A percentile compares a stretch with the other conserved stretches of the same genome.
Evolutionary conservation across 768 basidiomycete species (phyloP).

Genomic region (Tubosaeta brunneosetosa): DNA sequence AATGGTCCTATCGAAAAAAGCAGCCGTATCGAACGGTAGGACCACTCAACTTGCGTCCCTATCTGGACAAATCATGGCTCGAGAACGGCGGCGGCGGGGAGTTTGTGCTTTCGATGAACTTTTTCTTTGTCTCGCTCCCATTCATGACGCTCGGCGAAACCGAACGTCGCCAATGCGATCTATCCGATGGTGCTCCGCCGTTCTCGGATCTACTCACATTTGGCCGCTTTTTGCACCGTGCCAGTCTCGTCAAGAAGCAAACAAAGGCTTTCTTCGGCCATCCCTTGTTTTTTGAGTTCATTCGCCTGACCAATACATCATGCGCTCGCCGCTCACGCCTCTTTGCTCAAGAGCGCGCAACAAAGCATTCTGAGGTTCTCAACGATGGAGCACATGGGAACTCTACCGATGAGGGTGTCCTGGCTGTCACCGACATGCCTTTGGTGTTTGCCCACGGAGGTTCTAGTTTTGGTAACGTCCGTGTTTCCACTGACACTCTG

Average conservation of each 20-base stretch:
- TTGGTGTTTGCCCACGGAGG: not conserved
- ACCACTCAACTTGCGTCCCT: slow-evolving; percentile 39
- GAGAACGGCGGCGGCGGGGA: not conserved
- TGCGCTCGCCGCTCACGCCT: not conserved
- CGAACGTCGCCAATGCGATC: not conserved
- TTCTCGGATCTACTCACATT: not conserved
- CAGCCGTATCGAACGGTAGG: slow-evolving; percentile 48
- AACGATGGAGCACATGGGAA: not conserved
- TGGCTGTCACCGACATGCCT: not conserved
- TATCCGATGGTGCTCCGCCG: not conserved
- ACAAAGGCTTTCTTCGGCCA: not conserved
- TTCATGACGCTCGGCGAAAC: slow-evolving; percentile 17
- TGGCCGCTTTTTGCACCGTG: not conserved
- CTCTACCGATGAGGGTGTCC: not conserved
- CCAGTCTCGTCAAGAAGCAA: not conserved
- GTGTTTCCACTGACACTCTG: not conserved
- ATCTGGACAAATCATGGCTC: not conserved
- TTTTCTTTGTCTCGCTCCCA: not conserved
- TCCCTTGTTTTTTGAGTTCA: not conserved
- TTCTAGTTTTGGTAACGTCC: not conserved
- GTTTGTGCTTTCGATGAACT: not conserved
- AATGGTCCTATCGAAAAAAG: slow-evolving; percentile 48
- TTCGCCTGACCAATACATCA: not conserved
- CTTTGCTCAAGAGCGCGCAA: too few species aligned
- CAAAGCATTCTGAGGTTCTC: not conserved